Evolutionary conservation across 2,329 filamentous ascomycete genomes (phyloP).

Genomic region (Colletotrichum sp.): DNA sequence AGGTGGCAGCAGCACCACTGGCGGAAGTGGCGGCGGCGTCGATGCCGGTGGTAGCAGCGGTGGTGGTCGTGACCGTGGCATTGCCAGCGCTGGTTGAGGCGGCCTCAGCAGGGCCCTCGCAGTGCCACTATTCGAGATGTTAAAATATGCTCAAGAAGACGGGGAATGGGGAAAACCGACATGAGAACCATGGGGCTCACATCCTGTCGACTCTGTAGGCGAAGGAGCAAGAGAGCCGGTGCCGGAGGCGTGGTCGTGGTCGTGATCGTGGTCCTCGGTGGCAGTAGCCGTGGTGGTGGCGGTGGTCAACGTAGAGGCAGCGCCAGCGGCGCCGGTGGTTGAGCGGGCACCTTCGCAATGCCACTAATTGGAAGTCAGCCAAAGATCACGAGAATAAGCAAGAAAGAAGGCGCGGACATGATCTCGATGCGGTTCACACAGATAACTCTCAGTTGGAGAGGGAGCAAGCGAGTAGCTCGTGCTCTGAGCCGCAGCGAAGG

Average conservation of each 20-base stretch:
- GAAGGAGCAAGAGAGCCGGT: no score
- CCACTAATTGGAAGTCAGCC: fast-evolving
- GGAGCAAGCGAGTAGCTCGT: slow-evolving; percentile 24
- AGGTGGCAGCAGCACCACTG: background rate
- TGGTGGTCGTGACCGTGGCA: background rate
- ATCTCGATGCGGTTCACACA: no score
- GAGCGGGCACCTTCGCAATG: background rate
- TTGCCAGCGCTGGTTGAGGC: background rate
- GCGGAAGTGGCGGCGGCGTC: slow-evolving; percentile 50
- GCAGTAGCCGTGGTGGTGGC: background rate
- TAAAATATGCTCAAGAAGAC: no score
- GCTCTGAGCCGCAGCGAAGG: slow-evolving; percentile 4
- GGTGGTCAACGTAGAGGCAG: background rate
- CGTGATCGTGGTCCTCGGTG: background rate
- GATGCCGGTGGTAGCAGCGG: background rate
- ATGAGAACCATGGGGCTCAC: no score
- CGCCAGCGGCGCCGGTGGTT: background rate
- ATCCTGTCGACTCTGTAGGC: no score
- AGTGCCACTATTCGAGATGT: slow-evolving; percentile 7
- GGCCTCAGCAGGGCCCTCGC: slow-evolving; percentile 8
- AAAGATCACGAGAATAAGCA: no score
- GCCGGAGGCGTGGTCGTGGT: slow-evolving; percentile 12
- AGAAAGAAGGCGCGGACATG: background rate
- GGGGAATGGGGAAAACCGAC: no score
- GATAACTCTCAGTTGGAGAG: slow-evolving; percentile 24